Base-by-base conservation (phyloP, 2,329 filamentous ascomycete species). In the Ploettnerulaceae sp. region DNA sequence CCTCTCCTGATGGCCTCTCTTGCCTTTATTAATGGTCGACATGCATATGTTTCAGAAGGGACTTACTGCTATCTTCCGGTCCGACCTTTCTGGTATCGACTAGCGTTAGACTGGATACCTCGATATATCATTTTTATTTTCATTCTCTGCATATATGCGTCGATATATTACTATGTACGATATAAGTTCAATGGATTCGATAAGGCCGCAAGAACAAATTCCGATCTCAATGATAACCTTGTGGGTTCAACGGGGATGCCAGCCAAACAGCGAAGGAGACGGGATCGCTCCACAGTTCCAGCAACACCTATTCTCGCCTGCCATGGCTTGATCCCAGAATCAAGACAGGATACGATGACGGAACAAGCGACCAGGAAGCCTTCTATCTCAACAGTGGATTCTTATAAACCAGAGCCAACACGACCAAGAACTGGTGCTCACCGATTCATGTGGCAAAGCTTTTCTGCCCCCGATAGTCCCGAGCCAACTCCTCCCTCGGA, bases 51-150 rank as follows among this genome's bases (percentile, higher is more conserved):
- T 34, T 77, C 81, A 17, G 74, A 78, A 38, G 82, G 81, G 1
- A 76, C 80, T 15, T 84, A 81, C 57, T 91, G 86, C 63, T 83
- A 82, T 52, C 69, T 90, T 2, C 83, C 85, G 0, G 69, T 77
- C 12, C 71, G 76, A 3, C 81, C 83, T 0, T 73, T 74, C 50
- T 90, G 86, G 86, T 82, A 83, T 52, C 73, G 81, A 33, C 68
- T 83, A 12, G 79, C 76, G 0, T 69, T 90, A 2, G 76, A 77
- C 47, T 91, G 86, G 86, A 73, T 86, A 6, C 86, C 86, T 26
- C 75, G 86, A 39, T 89, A 89, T 53, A 55, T 86, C 26, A 81
- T 89, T 41, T 78, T 85, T 54, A 59, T 74, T 7, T 68, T 75
- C 20, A 84, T 90, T 52, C 66, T 87, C 25, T 63, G 71, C 21